phyloP scores from a whole-genome alignment of 1,284 basidiomycete genomes.

The Apiotrichum porosum region DNA sequence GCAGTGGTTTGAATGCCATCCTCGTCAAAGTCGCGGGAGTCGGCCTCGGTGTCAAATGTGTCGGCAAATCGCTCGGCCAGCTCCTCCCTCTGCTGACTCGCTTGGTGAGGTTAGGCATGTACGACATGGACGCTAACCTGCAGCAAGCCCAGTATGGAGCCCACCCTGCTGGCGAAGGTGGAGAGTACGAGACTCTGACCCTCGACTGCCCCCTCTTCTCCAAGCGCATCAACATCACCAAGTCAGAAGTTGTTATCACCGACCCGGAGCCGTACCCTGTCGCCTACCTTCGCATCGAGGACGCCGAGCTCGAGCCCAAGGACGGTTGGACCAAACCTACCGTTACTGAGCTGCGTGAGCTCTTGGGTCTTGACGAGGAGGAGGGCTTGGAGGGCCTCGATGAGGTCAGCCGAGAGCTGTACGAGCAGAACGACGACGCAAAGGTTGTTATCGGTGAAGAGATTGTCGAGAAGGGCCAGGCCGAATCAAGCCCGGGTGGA shows the following conservation, averaged over 20 bases:
- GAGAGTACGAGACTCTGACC: conserved; percentile 95
- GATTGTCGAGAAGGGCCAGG: neutral
- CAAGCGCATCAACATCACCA: conserved; percentile 61
- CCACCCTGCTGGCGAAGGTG: conserved; percentile 95
- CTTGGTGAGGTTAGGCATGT: conserved; percentile 55
- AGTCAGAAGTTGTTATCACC: conserved; percentile 64
- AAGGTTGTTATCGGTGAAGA: neutral
- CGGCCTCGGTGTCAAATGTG: conserved; percentile 70
- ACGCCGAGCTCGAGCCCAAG: conserved; percentile 61
- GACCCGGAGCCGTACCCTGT: conserved; percentile 60
- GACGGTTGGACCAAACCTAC: conserved; percentile 28
- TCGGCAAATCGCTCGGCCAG: conserved; percentile 70
- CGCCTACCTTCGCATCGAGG: conserved; percentile 75
- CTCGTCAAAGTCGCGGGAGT: conserved; percentile 97
- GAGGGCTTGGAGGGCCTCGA: conserved; percentile 25
- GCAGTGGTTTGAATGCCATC: conserved; percentile 70
- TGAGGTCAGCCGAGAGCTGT: conserved; percentile 21
- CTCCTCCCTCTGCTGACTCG: conserved; percentile 70
- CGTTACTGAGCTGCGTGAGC: conserved; percentile 24
- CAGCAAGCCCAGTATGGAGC: conserved; percentile 80
- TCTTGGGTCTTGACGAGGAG: conserved; percentile 32
- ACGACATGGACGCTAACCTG: neutral
- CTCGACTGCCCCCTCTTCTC: conserved; percentile 88
- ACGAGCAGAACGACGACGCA: neutral
- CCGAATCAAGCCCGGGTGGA: neutral